A percentile compares a stretch with the other conserved stretches of the same genome.
Evolutionary conservation across 1,284 basidiomycete species (phyloP).

Genomic region (Melampsora larici-populina): DNA sequence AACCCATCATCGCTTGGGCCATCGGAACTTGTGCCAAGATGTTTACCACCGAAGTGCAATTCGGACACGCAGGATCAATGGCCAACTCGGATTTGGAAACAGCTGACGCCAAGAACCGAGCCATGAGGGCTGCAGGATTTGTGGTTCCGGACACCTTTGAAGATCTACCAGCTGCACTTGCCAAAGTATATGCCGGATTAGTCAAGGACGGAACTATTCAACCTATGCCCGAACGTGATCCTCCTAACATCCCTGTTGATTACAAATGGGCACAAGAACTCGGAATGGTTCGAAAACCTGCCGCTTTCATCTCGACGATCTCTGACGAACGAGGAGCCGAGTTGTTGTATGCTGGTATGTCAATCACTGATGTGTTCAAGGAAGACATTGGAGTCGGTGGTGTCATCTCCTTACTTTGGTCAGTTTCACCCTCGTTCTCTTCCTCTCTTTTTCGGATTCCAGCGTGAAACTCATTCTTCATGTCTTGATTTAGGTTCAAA

Average conservation of each 20-base stretch:
- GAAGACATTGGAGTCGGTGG: slow-evolving; percentile 95
- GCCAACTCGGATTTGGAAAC: slow-evolving; percentile 97
- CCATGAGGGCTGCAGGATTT: slow-evolving; percentile 93
- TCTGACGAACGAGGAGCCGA: slow-evolving; percentile 99
- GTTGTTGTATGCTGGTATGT: slow-evolving; percentile 97
- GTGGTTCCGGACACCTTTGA: slow-evolving; percentile 97
- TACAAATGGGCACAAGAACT: slow-evolving; percentile 99
- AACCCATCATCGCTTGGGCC: slow-evolving; percentile 98
- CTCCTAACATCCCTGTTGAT: slow-evolving; percentile 97
- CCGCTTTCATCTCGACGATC: slow-evolving; percentile 99
- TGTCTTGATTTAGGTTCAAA: slow-evolving; percentile 45
- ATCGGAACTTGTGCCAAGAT: slow-evolving; percentile 99
- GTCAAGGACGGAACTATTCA: slow-evolving; percentile 69
- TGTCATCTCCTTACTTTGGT: slow-evolving; percentile 94
- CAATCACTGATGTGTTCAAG: slow-evolving; percentile 97
- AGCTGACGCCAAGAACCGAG: slow-evolving; percentile 92
- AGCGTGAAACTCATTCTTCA: background rate
- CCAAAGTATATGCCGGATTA: slow-evolving; percentile 79
- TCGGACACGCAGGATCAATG: slow-evolving; percentile 97
- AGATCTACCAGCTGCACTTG: slow-evolving; percentile 80
- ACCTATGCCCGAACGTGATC: slow-evolving; percentile 75
- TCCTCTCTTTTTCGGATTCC: slow-evolving; percentile 41
- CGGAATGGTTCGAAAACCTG: slow-evolving; percentile 95
- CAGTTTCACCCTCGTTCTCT: slow-evolving; percentile 73
- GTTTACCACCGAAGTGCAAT: slow-evolving; percentile 99